Evolutionary conservation across 257 asterid genomes (phyloP).

Genomic region (Solanum boliviense): DNA sequence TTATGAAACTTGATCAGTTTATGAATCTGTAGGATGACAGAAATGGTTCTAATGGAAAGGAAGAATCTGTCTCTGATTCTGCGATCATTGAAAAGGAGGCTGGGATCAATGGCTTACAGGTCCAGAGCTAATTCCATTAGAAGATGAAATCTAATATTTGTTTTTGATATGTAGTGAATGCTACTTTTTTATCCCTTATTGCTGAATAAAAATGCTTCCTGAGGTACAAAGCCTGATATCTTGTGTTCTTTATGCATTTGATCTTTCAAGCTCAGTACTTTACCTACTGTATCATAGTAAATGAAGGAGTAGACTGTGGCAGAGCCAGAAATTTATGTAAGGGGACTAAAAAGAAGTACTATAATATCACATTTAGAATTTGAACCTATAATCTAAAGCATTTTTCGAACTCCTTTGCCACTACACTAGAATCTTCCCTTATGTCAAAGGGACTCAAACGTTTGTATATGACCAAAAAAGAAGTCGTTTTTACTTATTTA

Average conservation of each 20-base stretch:
- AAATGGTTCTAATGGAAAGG: slow-evolving; percentile 23
- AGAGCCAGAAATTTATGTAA: background rate
- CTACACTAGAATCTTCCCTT: background rate
- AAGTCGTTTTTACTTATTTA: background rate
- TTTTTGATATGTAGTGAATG: background rate
- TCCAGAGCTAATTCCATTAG: slow-evolving; percentile 5
- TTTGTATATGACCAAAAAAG: background rate
- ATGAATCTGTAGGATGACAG: slow-evolving; percentile 32
- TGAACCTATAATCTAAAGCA: background rate
- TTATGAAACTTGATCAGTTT: background rate
- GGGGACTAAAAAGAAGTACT: background rate
- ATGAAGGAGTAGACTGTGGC: background rate
- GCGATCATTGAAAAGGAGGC: slow-evolving; percentile 63
- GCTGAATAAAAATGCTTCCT: background rate
- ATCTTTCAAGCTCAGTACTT: background rate
- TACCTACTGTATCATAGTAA: background rate
- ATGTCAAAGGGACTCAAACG: background rate
- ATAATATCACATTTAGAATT: background rate
- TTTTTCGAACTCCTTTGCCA: background rate
- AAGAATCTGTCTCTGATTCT: slow-evolving; percentile 42
- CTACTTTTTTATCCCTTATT: background rate
- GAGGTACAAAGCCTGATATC: background rate
- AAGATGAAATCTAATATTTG: background rate
- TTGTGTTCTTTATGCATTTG: background rate
- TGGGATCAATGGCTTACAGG: slow-evolving; percentile 75